A percentile compares a stretch with the other conserved stretches of the same genome.
These are phyloP conservation scores for Erodium maritimum DNA, from an alignment of 345 rosid genomes.

Conservation along the genomic window DNA sequence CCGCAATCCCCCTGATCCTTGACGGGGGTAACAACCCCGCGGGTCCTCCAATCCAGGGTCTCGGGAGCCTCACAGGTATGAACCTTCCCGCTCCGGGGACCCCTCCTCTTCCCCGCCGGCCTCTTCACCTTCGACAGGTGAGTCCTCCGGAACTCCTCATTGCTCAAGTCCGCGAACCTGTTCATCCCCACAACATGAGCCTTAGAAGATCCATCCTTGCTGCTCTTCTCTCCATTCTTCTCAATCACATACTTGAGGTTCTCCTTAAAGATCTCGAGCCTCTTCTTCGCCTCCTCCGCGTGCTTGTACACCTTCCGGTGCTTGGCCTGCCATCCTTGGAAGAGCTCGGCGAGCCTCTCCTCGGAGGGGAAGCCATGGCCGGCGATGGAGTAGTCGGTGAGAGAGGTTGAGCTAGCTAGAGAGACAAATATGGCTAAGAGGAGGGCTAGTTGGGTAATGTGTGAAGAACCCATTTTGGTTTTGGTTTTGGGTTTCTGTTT, in stretches of 20 bases:
- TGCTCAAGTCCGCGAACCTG: constrained; percentile 58
- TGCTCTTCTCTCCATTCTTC: constrained; percentile 13
- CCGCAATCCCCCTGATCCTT: constrained; percentile 58
- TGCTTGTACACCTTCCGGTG: constrained; percentile 40
- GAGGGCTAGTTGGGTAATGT: constrained; percentile 2
- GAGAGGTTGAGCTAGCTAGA: constrained; percentile 15
- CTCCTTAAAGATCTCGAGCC: constrained; percentile 30
- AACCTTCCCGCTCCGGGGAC: constrained; percentile 7
- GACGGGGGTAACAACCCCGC: constrained; percentile 39
- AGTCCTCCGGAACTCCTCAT: constrained; percentile 35
- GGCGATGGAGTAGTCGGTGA: constrained; percentile 34
- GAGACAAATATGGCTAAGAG: constrained; percentile 21
- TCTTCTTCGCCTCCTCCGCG: constrained; percentile 32
- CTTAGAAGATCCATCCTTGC: neutral
- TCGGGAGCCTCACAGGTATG: constrained; percentile 38
- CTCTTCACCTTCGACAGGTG: constrained; percentile 39
- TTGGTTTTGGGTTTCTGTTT: neutral
- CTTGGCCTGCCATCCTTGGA: constrained; percentile 38
- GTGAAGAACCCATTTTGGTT: neutral
- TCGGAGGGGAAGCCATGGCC: constrained; percentile 25
- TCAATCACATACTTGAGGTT: constrained; percentile 41
- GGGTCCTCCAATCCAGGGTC: constrained; percentile 57
- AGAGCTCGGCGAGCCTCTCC: constrained; percentile 31
- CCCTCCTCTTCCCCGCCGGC: constrained; percentile 17
- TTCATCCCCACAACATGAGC: constrained; percentile 37